These are phyloP conservation scores for Apiosordaria backusii DNA, from an alignment of 495 filamentous ascomycete species.

Conservation along the genomic window DNA sequence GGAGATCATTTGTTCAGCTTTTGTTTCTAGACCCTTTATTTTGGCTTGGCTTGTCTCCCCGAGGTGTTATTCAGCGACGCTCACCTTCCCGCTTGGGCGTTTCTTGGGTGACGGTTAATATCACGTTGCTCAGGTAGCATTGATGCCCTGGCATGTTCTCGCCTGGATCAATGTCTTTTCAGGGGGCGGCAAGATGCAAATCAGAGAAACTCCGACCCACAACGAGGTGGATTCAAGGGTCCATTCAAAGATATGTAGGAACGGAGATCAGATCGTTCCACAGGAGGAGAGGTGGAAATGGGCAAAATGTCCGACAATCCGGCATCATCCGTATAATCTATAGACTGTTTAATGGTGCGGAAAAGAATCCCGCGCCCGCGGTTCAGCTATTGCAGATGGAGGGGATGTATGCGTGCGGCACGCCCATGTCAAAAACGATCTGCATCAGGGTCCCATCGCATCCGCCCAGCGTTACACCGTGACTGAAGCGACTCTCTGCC, in stretches of 20 bases:
- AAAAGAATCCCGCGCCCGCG: neutral
- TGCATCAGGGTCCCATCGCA: neutral
- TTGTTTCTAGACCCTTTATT: slow-evolving; percentile 1
- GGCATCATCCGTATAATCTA: neutral
- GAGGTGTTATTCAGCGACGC: neutral
- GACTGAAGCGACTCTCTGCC: neutral
- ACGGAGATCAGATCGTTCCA: neutral
- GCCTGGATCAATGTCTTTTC: neutral
- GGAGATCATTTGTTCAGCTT: neutral
- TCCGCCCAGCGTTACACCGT: neutral
- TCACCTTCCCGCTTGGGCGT: slow-evolving; percentile 2
- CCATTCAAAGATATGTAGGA: neutral
- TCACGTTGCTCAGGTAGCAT: neutral
- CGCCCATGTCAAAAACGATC: neutral
- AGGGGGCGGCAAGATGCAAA: neutral
- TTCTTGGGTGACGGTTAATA: neutral
- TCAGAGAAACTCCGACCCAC: neutral
- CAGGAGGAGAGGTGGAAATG: neutral
- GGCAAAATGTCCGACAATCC: neutral
- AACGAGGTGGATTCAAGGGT: neutral
- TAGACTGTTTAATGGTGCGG: neutral
- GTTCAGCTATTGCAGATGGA: neutral
- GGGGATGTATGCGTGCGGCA: neutral
- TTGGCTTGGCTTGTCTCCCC: neutral
- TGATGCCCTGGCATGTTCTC: neutral